Evolutionary conservation across 2,329 filamentous ascomycete genomes (phyloP), one percentile per base, ranked within the genome.

Genomic region (Penicillium verrucosum): DNA sequence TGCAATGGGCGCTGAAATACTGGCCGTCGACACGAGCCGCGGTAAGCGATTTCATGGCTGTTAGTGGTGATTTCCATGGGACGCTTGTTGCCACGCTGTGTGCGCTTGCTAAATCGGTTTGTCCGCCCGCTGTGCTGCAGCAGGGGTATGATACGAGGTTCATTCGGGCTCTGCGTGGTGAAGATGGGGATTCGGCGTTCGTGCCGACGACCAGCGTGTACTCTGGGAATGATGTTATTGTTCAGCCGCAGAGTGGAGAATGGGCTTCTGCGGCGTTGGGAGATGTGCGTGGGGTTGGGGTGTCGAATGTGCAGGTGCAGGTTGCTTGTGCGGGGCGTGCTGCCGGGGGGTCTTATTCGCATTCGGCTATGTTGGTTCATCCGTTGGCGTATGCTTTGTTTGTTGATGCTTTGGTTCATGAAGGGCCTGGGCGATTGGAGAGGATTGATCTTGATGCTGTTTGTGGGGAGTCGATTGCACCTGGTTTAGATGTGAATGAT

Each of bases 1-100:
- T 78, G 0, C 83, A 85, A 65, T 85, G 82, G 83, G 81, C 79
- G 0, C 71, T 82, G 60, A 84, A 83, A 51, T 62, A 62, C 54
- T 62, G 59, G 60, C 58, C 58, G 4, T 59, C 60, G 5, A 60
- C 60, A 3, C 37, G 57, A 18, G 11, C 21, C 2, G 18, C 25
- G 14, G 53, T 56, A 16, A 46, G 30, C 8, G 44, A 54, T 11
- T 54, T 54, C 23, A 32, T 54, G 29, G 38, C 44, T 12, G 45
- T 54, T 1, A 54, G 52, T 37, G 37, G 25, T 7, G 52, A 50
- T 36, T 50, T 54, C 5, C 52, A 54, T 9, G 52, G 52, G 16
- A 54, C 52, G 10, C 8, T 42, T 5, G 11, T 54, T 25, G 36
- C 32, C 8, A 29, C 10, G 5, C 38, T 54, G 11, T 50, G 52